Conservation (phyloP, 1,284 basidiomycete species). For the Apiotrichum sp. region DNA sequence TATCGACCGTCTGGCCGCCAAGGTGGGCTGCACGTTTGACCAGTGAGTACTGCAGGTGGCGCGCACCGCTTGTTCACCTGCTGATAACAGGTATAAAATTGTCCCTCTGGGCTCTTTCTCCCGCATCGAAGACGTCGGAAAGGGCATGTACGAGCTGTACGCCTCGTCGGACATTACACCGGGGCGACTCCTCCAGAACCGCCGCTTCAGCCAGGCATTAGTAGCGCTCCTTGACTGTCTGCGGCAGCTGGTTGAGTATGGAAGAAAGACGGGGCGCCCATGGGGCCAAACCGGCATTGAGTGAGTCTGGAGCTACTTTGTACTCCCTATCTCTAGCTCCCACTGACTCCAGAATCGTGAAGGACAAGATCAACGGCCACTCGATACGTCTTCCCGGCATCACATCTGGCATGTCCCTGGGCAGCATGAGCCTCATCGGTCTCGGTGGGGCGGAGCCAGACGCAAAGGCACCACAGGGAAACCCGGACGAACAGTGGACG, state of each 20-base stretch:
- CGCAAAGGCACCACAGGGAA: conserved; percentile 4
- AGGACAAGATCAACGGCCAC: conserved; percentile 92
- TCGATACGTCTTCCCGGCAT: conserved; percentile 68
- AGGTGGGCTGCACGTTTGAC: conserved; percentile 79
- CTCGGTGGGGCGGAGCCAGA: conserved; percentile 23
- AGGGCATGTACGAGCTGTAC: conserved; percentile 75
- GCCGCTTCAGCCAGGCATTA: conserved; percentile 93
- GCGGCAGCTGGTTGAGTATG: conserved; percentile 79
- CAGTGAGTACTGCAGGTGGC: conserved; percentile 52
- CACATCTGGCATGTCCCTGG: conserved; percentile 67
- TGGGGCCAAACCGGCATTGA: conserved; percentile 69
- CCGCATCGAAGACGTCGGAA: conserved; percentile 77
- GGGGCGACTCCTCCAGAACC: conserved; percentile 74
- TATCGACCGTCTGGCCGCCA: conserved; percentile 81
- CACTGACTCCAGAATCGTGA: conserved; percentile 60
- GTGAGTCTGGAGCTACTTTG: conserved; percentile 20
- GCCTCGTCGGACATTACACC: conserved; percentile 81
- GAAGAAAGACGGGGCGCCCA: conserved; percentile 62
- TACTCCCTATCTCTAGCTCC: neutral
- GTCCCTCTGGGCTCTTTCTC: conserved; percentile 91
- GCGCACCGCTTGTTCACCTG: too few species aligned
- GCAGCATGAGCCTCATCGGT: conserved; percentile 42
- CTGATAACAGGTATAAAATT: conserved; percentile 63
- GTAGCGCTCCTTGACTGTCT: conserved; percentile 92
- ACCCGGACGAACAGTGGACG: conserved; percentile 84